Base-by-base conservation (phyloP, 345 rosid species). In the Syzygium aqueum region DNA sequence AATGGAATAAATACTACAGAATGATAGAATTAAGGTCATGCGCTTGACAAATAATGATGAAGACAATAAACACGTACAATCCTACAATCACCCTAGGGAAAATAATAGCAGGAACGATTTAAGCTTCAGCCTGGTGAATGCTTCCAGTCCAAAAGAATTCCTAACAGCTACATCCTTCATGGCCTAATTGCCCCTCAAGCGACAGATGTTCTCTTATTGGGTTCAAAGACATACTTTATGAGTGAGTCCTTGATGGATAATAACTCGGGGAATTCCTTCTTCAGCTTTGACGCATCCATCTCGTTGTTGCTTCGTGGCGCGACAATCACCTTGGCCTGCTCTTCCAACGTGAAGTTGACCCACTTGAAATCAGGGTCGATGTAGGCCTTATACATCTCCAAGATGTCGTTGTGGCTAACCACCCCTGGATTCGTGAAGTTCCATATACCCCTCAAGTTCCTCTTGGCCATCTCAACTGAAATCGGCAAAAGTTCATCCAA, bases 401-500 rank as follows among this genome's bases (percentile, higher is more conserved):
- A 85, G 84, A 92, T 91, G 89, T 91, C 92, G 52, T 92, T 92
- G 89, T 91, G 94, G 88, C 91, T 89, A 54, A 91, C 92, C 51
- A 83, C 94, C 37, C 94, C 92, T 11, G 94, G 94, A 87, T 92
- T 92, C n/a, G 94, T 91, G 92, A 92, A 92, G 88, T 92, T 92
- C 94, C 94, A 92, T 30, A 91, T 91, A 8, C 94, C 94, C 86
- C 83, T 90, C 86, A 90, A 86, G 90, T 92, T 91, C 86, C 92
- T 85, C 85, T 91, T 92, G 3, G 92, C 94, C 92, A 92, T 92
- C 92, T 92, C 94, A 15, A 92, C 86, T 11, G 93, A 90, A 43
- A 92, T 91, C 23, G 92, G 91, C 77, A 92, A 89, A 77, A 92
- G 92, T 77, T 92, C 93, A 33, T 92, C 93, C 88, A 92, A 56